A percentile compares a stretch with the other conserved stretches of the same genome.
phyloP scores from a whole-genome alignment of 495 filamentous ascomycete species.

The Extremus antarcticus region DNA sequence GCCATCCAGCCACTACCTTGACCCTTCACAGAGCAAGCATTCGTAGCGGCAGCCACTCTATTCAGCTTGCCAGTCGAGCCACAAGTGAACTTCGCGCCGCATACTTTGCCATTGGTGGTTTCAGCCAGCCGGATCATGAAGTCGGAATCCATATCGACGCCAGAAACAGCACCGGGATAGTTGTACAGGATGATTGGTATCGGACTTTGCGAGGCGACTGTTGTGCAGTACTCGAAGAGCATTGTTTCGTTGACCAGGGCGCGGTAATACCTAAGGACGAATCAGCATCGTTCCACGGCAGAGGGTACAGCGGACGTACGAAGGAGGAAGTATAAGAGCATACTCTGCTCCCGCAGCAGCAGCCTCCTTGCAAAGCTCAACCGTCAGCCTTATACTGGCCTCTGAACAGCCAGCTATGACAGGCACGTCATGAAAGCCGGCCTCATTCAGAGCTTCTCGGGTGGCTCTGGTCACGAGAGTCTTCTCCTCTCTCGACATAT shows the following conservation, averaged over 20 bases:
- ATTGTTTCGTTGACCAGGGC: slow-evolving; percentile 65
- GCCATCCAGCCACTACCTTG: slow-evolving; percentile 68
- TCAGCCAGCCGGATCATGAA: slow-evolving; percentile 69
- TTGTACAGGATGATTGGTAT: slow-evolving; percentile 81
- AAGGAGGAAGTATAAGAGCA: slow-evolving; percentile 64
- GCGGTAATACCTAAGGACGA: slow-evolving; percentile 51
- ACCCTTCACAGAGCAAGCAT: slow-evolving; percentile 57
- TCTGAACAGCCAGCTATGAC: slow-evolving; percentile 75
- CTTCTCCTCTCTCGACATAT: slow-evolving; percentile 66
- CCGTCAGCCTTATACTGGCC: slow-evolving; percentile 64
- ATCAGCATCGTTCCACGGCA: neutral
- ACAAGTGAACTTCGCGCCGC: slow-evolving; percentile 86
- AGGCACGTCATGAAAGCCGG: slow-evolving; percentile 62
- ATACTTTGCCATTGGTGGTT: slow-evolving; percentile 56
- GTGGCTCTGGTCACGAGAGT: slow-evolving; percentile 65
- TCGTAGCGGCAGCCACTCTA: slow-evolving; percentile 63
- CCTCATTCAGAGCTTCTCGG: slow-evolving; percentile 69
- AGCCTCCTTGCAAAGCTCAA: slow-evolving; percentile 62
- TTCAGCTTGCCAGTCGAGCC: slow-evolving; percentile 84
- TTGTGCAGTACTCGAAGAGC: slow-evolving; percentile 64
- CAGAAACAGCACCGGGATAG: slow-evolving; percentile 83
- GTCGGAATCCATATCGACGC: slow-evolving; percentile 86
- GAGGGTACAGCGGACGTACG: slow-evolving; percentile 15
- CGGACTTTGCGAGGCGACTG: slow-evolving; percentile 63
- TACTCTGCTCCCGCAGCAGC: slow-evolving; percentile 65